These are phyloP conservation scores for Fusarium marasasianum DNA, from an alignment of 2,329 filamentous ascomycete species.

Conservation along the genomic window DNA sequence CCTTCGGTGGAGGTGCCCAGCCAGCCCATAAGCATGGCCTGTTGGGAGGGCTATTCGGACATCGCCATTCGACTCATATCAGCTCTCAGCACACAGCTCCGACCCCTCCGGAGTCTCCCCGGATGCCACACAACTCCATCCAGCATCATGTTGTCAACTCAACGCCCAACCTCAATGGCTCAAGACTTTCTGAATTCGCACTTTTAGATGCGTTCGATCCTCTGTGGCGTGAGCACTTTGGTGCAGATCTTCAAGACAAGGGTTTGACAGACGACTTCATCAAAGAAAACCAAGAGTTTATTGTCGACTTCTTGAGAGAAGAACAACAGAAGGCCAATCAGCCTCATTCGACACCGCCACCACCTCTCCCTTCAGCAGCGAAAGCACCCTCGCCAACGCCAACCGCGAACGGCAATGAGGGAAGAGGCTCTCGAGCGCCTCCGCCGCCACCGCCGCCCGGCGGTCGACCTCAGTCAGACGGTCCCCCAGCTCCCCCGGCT, in stretches of 20 bases:
- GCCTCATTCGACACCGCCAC: constrained; percentile 38
- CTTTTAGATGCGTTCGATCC: constrained; percentile 72
- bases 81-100: constrained; percentile 61
- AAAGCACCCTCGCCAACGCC: constrained; percentile 44
- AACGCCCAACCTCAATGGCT: constrained; percentile 58
- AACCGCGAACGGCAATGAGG: constrained; percentile 46
- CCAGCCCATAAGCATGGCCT: constrained; percentile 56
- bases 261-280: constrained; percentile 74
- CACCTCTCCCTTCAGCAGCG: constrained; percentile 39
- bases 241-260: constrained; percentile 69
- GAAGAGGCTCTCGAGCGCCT: constrained; percentile 46
- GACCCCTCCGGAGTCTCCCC: constrained; percentile 67
- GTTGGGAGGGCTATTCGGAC: constrained; percentile 70
- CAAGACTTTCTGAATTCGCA: constrained; percentile 61
- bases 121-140: constrained; percentile 50
- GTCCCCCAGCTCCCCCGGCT: constrained; percentile 45
- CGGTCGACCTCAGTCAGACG: constrained; percentile 35
- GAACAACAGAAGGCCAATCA: constrained; percentile 57
- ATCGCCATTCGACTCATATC: constrained; percentile 64
- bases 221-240: constrained; percentile 72
- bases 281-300: constrained; percentile 74
- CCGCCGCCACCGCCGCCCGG: constrained; percentile 52
- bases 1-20: constrained; percentile 69
- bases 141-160: constrained; percentile 52
- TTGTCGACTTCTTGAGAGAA: constrained; percentile 70